phyloP scores from a whole-genome alignment of 1,284 basidiomycete species.

The Gymnopus androsaceus region DNA sequence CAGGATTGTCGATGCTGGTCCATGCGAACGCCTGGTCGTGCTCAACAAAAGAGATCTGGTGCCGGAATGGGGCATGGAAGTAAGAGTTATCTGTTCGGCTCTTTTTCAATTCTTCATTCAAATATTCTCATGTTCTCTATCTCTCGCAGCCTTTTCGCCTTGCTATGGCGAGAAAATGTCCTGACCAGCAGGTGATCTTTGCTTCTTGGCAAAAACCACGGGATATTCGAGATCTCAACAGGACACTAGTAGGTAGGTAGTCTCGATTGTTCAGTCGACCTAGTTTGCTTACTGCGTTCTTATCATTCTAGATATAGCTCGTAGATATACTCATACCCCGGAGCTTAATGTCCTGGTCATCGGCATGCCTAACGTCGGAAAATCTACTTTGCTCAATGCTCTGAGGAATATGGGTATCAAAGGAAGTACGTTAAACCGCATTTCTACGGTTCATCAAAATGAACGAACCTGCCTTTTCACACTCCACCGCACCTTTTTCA shows the following conservation, averaged over 20 bases:
- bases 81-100: slow-evolving; percentile 35
- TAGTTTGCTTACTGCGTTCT: slow-evolving; percentile 1
- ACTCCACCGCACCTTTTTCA: slow-evolving; percentile 10
- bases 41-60: slow-evolving; percentile 95
- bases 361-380: slow-evolving; percentile 99
- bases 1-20: slow-evolving; percentile 36
- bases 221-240: slow-evolving; percentile 64
- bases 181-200: slow-evolving; percentile 66
- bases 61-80: slow-evolving; percentile 81
- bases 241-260: slow-evolving; percentile 72
- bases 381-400: slow-evolving; percentile 91
- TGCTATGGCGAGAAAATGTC: slow-evolving; percentile 68
- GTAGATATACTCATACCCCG: slow-evolving; percentile 62
- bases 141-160: slow-evolving; percentile 62
- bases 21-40: slow-evolving; percentile 86
- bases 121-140: slow-evolving; percentile 15
- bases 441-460: slow-evolving; percentile 5
- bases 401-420: slow-evolving; percentile 87
- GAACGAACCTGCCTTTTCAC: slow-evolving; percentile 1
- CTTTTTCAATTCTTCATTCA: neutral
- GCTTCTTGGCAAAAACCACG: slow-evolving; percentile 68
- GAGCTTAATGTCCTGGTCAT: slow-evolving; percentile 88
- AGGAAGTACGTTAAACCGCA: slow-evolving; percentile 62
- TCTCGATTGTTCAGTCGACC: slow-evolving; percentile 12
- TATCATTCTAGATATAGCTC: slow-evolving; percentile 62